These are phyloP conservation scores for Massospora cicadina DNA, from an alignment of 371 early-diverging fungal species.

Conservation along the genomic window DNA sequence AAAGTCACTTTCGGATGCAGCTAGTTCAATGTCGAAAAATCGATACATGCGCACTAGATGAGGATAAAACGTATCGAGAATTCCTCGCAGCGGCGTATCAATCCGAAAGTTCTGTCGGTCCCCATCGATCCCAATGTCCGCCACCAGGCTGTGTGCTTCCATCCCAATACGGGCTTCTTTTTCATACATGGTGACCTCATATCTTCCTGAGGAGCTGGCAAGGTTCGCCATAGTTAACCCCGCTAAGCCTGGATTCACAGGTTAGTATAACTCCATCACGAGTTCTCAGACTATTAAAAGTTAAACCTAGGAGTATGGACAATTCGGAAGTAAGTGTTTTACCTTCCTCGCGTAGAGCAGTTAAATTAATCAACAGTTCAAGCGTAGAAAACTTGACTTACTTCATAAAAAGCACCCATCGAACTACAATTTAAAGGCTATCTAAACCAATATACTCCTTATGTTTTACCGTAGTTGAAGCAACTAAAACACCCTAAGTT, in stretches of 20 bases:
- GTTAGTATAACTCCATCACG: slow-evolving; percentile 14
- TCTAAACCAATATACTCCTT: too few relatives aligned
- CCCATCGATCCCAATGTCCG: not conserved
- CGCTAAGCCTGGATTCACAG: not conserved
- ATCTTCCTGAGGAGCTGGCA: not conserved
- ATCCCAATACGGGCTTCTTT: not conserved
- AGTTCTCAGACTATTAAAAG: not conserved
- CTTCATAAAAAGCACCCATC: not conserved
- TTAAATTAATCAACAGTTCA: not conserved
- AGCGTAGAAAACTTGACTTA: not conserved
- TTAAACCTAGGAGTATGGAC: not conserved
- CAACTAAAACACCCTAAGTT: too few relatives aligned
- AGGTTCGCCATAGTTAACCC: slow-evolving; percentile 1
- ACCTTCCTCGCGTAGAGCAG: not conserved
- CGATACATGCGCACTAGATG: slow-evolving; percentile 4
- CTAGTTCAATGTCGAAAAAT: not conserved
- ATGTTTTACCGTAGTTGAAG: too few relatives aligned
- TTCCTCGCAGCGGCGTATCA: not conserved
- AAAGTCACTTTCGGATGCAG: not conserved
- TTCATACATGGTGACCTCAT: not conserved
- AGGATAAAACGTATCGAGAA: not conserved
- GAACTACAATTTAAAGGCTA: not conserved
- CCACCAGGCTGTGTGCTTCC: not conserved
- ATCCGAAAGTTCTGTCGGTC: not conserved
- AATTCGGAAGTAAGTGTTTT: not conserved